phyloP scores from a whole-genome alignment of 2,329 filamentous ascomycete species.

The Talaromyces sp. region DNA sequence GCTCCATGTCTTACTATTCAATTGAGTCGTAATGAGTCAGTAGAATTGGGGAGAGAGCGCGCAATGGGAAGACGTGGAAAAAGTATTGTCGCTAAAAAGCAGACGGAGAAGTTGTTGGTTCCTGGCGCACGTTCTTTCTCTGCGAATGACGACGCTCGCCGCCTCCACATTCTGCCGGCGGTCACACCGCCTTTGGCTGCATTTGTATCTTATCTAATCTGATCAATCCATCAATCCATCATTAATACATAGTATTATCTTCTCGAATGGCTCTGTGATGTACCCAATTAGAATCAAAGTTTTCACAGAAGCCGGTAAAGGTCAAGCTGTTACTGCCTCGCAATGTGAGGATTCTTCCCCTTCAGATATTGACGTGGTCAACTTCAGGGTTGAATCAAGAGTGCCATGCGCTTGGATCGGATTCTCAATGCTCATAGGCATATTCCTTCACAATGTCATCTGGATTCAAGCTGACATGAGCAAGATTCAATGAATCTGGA shows the following conservation, averaged over 20 bases:
- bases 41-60: neutral
- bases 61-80: neutral
- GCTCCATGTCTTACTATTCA: neutral
- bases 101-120: neutral
- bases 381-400: neutral
- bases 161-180: neutral
- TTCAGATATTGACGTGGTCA: neutral
- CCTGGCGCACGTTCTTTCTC: neutral
- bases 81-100: neutral
- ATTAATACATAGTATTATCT: too few relatives aligned
- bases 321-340: neutral
- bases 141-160: constrained; percentile 4
- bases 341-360: neutral
- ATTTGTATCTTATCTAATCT: neutral
- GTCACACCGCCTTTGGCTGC: neutral
- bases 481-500: too few relatives aligned
- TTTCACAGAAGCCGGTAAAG: neutral
- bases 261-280: too few relatives aligned
- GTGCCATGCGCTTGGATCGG: too few relatives aligned
- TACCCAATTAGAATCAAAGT: too few relatives aligned
- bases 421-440: too few relatives aligned
- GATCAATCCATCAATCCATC: neutral
- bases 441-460: neutral
- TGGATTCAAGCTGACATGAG: neutral
- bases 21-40: neutral